A percentile compares a stretch with the other conserved stretches of the same genome.
phyloP scores from a whole-genome alignment of 345 rosid genomes.

The Bruguiera gymnorhiza region DNA sequence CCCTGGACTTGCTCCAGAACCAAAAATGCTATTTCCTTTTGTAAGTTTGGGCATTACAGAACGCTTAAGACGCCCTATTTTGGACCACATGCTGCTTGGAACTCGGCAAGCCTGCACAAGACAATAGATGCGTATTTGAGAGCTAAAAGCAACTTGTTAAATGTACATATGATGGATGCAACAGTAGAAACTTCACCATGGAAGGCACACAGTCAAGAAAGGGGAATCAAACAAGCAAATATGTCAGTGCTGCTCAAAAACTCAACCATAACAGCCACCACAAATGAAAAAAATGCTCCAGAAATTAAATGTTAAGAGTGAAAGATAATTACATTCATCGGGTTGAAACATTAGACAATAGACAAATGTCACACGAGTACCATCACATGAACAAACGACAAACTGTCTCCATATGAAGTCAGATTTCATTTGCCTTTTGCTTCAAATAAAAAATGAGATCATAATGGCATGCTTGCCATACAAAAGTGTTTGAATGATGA shows the following conservation, averaged over 20 bases:
- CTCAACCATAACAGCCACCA: not conserved
- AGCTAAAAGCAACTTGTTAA: slow-evolving; percentile 5
- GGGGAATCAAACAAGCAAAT: slow-evolving; percentile 2
- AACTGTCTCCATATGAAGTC: not conserved
- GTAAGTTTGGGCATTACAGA: slow-evolving; percentile 85
- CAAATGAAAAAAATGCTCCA: not conserved
- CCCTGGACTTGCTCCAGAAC: slow-evolving; percentile 94
- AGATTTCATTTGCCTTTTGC: slow-evolving; percentile 2
- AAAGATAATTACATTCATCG: too few relatives aligned
- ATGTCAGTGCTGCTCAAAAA: slow-evolving; percentile 7
- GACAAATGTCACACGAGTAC: too few relatives aligned
- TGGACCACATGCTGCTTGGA: slow-evolving; percentile 92
- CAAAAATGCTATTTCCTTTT: slow-evolving; percentile 66
- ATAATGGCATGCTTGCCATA: too few relatives aligned
- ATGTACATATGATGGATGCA: slow-evolving; percentile 7
- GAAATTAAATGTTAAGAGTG: not conserved
- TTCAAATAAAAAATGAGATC: too few relatives aligned
- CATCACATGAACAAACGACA: too few relatives aligned
- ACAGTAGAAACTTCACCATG: slow-evolving; percentile 2
- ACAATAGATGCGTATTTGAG: not conserved
- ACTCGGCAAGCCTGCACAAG: slow-evolving; percentile 77
- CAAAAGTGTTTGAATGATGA: not conserved
- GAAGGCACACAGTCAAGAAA: not conserved
- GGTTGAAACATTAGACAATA: too few relatives aligned
- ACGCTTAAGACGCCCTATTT: slow-evolving; percentile 95